Percentiles rank a stretch among this genome's conserved stretches.
Conservation (phyloP, 73 alveolate species). For the Tetrahymena thermophila region DNA sequence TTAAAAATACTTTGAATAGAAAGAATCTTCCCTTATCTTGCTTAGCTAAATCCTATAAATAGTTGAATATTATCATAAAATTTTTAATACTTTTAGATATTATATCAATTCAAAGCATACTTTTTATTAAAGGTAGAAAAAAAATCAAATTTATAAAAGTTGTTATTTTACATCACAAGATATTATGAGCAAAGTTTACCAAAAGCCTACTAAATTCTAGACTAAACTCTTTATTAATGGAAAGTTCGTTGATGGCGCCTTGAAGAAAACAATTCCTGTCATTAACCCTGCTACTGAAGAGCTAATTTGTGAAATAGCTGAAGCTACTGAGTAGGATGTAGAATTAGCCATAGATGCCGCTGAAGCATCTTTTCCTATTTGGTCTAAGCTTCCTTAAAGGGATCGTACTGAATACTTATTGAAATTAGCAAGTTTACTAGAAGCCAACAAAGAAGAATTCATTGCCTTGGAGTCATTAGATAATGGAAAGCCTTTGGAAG, state of each 20-base stretch:
- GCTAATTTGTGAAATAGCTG: slow-evolving; percentile 9
- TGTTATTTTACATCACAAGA: neutral
- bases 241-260: slow-evolving; percentile 25
- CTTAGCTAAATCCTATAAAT: neutral
- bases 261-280: slow-evolving; percentile 28
- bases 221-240: slow-evolving; percentile 47
- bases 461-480: slow-evolving; percentile 67
- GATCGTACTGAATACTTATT: slow-evolving; percentile 47
- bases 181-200: neutral
- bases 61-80: neutral
- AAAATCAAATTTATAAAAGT: neutral
- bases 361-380: slow-evolving; percentile 56
- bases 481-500: slow-evolving; percentile 66
- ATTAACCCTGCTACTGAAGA: slow-evolving; percentile 58
- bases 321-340: slow-evolving; percentile 65
- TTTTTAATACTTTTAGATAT: too few relatives aligned
- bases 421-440: slow-evolving; percentile 61
- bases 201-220: neutral
- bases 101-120: neutral
- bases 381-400: slow-evolving; percentile 51
- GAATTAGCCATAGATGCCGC: slow-evolving; percentile 72
- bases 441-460: slow-evolving; percentile 49
- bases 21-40: neutral
- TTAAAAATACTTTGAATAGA: neutral
- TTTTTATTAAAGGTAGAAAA: neutral